A percentile compares a stretch with the other conserved stretches of the same genome.
Conservation (phyloP, 768 basidiomycete species). For the Rubroboletus satanas region DNA sequence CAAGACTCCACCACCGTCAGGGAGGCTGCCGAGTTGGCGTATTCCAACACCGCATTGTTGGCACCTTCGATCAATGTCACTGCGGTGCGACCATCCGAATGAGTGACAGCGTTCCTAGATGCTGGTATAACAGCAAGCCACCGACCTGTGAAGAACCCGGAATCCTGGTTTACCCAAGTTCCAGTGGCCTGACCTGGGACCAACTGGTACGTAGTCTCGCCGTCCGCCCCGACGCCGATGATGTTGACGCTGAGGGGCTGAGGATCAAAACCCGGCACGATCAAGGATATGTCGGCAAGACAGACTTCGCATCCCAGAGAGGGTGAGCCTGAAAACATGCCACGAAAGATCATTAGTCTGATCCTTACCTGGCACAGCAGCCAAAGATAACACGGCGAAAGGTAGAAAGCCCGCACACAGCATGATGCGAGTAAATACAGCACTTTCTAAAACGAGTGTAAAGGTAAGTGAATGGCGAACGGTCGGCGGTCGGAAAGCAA, state of each 20-base stretch:
- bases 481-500: neutral
- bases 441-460: neutral
- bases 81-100: neutral
- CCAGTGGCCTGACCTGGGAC: conserved; percentile 36
- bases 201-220: conserved; percentile 42
- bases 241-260: conserved; percentile 41
- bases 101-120: neutral
- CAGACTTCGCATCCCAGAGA: conserved; percentile 1
- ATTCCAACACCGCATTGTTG: neutral
- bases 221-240: conserved; percentile 40
- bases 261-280: conserved; percentile 44
- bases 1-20: neutral
- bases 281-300: conserved; percentile 32
- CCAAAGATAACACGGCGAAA: conserved; percentile 5
- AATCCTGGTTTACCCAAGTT: conserved; percentile 22
- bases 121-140: neutral
- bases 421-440: neutral
- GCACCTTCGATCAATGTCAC: neutral
- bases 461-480: neutral
- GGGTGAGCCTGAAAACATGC: neutral
- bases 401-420: neutral
- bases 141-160: conserved; percentile 37
- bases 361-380: neutral
- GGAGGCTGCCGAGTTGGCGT: neutral
- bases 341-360: neutral